These are phyloP conservation scores for Casuarina cunninghamiana DNA, from an alignment of 306 rosid genomes.

Conservation along the genomic window DNA sequence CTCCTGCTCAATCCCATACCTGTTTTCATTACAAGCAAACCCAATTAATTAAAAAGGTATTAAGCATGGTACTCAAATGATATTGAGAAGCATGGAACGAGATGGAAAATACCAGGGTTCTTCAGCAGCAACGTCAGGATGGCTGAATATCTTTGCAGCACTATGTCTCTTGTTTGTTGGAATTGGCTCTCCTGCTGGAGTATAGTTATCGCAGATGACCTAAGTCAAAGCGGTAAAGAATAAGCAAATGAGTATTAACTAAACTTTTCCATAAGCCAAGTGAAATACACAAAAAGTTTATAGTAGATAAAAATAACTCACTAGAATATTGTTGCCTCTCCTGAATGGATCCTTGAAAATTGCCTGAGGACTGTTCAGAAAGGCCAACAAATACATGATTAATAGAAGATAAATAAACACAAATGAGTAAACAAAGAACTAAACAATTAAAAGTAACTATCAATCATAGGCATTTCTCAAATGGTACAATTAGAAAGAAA, in stretches of 20 bases:
- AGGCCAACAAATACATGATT: background rate
- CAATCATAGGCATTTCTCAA: background rate
- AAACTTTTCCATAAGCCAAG: background rate
- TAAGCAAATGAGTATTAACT: background rate
- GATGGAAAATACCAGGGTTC: constrained; percentile 49
- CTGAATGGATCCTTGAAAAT: constrained; percentile 89
- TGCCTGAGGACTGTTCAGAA: constrained; percentile 71
- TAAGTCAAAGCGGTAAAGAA: constrained; percentile 18
- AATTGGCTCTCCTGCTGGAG: constrained; percentile 69
- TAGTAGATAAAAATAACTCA: constrained; percentile 26
- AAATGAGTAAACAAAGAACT: background rate
- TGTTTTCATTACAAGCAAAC: constrained; percentile 29
- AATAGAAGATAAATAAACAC: background rate
- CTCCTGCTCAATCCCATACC: constrained; percentile 95
- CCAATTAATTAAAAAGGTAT: background rate
- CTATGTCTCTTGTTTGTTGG: constrained; percentile 65
- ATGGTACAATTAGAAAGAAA: background rate
- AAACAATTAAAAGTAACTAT: background rate
- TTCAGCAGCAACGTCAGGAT: constrained; percentile 65
- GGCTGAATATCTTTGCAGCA: constrained; percentile 69
- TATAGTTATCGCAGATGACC: constrained; percentile 73
- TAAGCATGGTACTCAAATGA: background rate
- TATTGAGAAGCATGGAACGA: background rate
- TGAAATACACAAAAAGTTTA: background rate
- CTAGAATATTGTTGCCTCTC: constrained; percentile 76